Conservation (phyloP, 768 basidiomycete genomes). For the Termitomyces titanicus region DNA sequence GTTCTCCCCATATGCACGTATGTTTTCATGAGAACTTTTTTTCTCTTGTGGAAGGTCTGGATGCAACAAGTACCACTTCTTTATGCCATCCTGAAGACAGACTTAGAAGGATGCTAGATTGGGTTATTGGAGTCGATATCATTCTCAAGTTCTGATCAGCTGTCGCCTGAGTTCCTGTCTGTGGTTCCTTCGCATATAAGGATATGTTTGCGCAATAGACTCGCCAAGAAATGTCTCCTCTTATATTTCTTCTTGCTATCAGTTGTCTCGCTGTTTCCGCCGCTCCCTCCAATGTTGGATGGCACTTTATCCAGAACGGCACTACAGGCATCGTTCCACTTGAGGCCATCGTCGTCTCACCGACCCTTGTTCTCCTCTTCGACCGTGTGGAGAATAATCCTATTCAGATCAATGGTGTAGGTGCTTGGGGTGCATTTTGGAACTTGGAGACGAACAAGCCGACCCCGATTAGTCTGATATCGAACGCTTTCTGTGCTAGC, state of each 20-base stretch:
- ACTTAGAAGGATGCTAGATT: too few relatives aligned
- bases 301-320: slow-evolving; percentile 23
- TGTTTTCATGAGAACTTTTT: too few relatives aligned
- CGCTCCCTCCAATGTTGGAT: slow-evolving; percentile 9
- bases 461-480: slow-evolving; percentile 28
- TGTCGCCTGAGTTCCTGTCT: too few relatives aligned
- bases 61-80: too few relatives aligned
- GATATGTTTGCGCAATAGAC: too few relatives aligned
- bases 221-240: neutral
- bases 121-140: too few relatives aligned
- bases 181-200: neutral
- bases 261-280: neutral
- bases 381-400: slow-evolving; percentile 30
- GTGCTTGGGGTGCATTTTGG: slow-evolving; percentile 44
- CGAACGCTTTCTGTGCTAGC: slow-evolving; percentile 43
- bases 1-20: too few relatives aligned
- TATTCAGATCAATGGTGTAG: slow-evolving; percentile 35
- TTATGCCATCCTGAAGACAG: too few relatives aligned
- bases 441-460: slow-evolving; percentile 36
- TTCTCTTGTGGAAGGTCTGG: too few relatives aligned
- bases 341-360: slow-evolving; percentile 23
- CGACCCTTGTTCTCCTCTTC: slow-evolving; percentile 21
- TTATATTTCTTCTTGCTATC: neutral
- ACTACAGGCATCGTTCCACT: slow-evolving; percentile 22
- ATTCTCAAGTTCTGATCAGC: neutral